These are phyloP conservation scores for Cenococcum geophilum DNA, from an alignment of 495 filamentous ascomycete genomes.

Conservation along the genomic window DNA sequence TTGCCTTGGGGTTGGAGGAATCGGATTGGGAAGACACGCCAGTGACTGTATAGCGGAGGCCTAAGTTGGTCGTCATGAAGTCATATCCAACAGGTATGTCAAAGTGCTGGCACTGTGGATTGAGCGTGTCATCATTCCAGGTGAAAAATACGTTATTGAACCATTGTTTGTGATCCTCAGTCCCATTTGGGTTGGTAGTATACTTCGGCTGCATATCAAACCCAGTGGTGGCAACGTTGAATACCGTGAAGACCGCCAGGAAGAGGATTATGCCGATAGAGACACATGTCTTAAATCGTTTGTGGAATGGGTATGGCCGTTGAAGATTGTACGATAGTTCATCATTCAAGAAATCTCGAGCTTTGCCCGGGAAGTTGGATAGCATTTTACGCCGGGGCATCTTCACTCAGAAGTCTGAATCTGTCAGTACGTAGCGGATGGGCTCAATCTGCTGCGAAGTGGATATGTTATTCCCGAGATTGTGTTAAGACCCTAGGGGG, in stretches of 20 bases:
- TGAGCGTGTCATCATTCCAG: constrained; percentile 14
- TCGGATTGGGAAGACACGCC: constrained; percentile 1
- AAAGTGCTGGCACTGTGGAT: constrained; percentile 16
- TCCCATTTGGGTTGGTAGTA: constrained; percentile 15
- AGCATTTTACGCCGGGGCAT: no score
- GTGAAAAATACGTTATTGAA: constrained; percentile 15
- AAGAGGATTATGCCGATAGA: background rate
- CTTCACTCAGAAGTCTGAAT: no score
- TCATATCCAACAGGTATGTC: constrained; percentile 17
- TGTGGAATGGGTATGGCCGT: constrained; percentile 9
- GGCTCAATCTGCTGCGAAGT: no score
- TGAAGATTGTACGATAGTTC: constrained; percentile 20
- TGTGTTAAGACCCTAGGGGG: no score
- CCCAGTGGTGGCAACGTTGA: constrained; percentile 21
- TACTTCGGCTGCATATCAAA: constrained; percentile 15
- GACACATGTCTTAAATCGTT: constrained; percentile 7
- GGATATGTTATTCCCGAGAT: no score
- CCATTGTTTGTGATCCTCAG: constrained; percentile 16
- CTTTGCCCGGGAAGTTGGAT: no score
- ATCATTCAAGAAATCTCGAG: background rate
- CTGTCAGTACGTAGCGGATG: no score
- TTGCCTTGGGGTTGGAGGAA: background rate
- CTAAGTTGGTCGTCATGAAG: constrained; percentile 23
- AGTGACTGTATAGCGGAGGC: constrained; percentile 19
- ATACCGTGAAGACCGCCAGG: constrained; percentile 9